A percentile compares a stretch with the other conserved stretches of the same genome.
These are phyloP conservation scores for Tetradesmus lagerheimii DNA, from an alignment of 139 green algal genomes.

Conservation along the genomic window DNA sequence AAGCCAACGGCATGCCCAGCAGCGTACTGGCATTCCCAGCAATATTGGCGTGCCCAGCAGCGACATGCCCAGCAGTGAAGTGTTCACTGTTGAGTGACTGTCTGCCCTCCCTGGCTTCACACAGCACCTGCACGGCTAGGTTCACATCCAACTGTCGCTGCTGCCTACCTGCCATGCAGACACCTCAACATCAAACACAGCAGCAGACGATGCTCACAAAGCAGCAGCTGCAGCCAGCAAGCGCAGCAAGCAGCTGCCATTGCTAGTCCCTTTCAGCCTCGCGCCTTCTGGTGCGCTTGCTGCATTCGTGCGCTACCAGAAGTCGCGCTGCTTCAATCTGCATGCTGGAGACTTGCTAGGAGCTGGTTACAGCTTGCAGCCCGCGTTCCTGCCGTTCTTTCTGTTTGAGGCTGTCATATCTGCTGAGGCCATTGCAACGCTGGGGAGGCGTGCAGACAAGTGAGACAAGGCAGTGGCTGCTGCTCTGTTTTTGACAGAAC, in stretches of 20 bases:
- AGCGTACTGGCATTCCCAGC: too few species aligned
- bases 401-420: slow-evolving; percentile 59
- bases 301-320: slow-evolving; percentile 25
- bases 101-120: too few species aligned
- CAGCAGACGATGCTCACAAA: not conserved
- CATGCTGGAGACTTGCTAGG: slow-evolving; percentile 35
- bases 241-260: not conserved
- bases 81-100: too few species aligned
- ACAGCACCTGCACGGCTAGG: too few species aligned
- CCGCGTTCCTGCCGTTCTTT: slow-evolving; percentile 67
- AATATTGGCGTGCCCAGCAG: too few species aligned
- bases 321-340: not conserved
- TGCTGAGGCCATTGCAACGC: slow-evolving; percentile 47
- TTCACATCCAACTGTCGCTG: too few species aligned
- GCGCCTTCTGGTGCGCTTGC: not conserved
- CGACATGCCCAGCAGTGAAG: too few species aligned
- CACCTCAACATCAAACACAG: not conserved
- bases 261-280: not conserved
- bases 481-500: too few species aligned
- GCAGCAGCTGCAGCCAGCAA: not conserved
- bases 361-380: slow-evolving; percentile 24
- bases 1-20: too few species aligned
- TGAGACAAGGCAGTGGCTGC: not conserved
- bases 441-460: not conserved
- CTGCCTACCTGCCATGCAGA: not conserved